Conservation (phyloP, 805 yeast genomes). For the Ogataea angusta region DNA sequence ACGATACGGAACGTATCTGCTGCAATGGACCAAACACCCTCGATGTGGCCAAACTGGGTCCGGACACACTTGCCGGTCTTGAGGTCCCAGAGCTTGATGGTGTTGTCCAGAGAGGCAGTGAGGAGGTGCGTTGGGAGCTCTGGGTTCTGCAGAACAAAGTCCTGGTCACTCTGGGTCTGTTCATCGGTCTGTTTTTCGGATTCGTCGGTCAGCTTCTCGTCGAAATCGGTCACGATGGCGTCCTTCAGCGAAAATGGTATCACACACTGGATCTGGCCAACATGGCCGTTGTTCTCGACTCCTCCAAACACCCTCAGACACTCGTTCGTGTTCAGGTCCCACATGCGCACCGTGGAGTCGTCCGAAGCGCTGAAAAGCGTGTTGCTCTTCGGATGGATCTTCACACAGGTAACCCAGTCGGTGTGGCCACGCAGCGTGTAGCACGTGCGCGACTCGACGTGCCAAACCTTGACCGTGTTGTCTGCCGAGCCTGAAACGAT, state of each 20-base stretch:
- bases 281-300: slow-evolving; percentile 71
- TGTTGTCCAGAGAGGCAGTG: slow-evolving; percentile 87
- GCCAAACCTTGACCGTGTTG: slow-evolving; percentile 91
- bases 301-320: slow-evolving; percentile 82
- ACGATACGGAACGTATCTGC: slow-evolving; percentile 94
- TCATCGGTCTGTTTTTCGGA: slow-evolving; percentile 28
- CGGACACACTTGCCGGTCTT: slow-evolving; percentile 82
- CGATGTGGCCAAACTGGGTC: slow-evolving; percentile 96
- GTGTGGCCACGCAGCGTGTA: slow-evolving; percentile 90
- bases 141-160: slow-evolving; percentile 22
- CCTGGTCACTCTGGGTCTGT: slow-evolving; percentile 24
- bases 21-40: slow-evolving; percentile 96
- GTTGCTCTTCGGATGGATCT: slow-evolving; percentile 73
- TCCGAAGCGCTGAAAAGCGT: slow-evolving; percentile 87
- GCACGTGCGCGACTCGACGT: slow-evolving; percentile 89
- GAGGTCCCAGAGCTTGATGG: slow-evolving; percentile 91
- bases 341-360: slow-evolving; percentile 89
- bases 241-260: slow-evolving; percentile 79
- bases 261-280: slow-evolving; percentile 91
- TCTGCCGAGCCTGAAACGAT: slow-evolving; percentile 95
- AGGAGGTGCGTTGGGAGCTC: slow-evolving; percentile 77
- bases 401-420: slow-evolving; percentile 89
- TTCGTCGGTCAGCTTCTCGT: slow-evolving; percentile 20
- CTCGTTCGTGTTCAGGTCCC: slow-evolving; percentile 82
- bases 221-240: slow-evolving; percentile 36